Conservation (phyloP, 2,329 filamentous ascomycete species). For the Cytospora mali region DNA sequence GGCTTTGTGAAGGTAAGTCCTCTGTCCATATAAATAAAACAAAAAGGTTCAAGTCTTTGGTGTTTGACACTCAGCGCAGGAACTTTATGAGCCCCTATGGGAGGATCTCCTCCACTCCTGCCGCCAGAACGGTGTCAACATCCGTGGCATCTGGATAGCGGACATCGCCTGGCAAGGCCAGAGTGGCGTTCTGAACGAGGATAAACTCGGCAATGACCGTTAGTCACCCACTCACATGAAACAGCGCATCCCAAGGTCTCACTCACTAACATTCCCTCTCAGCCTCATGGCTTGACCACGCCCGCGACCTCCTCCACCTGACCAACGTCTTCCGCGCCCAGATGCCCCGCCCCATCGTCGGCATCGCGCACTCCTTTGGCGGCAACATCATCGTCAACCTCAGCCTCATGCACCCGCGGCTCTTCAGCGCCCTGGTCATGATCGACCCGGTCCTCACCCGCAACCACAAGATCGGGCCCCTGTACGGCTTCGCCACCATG, state of each 20-base stretch:
- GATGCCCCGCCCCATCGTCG: conserved; percentile 81
- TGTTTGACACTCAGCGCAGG: conserved; percentile 49
- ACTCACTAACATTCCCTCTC: neutral
- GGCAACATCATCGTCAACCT: conserved; percentile 72
- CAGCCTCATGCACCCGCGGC: conserved; percentile 76
- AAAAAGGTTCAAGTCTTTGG: neutral
- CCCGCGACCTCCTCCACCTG: conserved; percentile 81
- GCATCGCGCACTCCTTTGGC: conserved; percentile 89
- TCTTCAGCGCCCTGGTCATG: conserved; percentile 74
- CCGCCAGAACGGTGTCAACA: conserved; percentile 62
- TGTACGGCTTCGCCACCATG: conserved; percentile 46
- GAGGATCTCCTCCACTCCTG: conserved; percentile 71
- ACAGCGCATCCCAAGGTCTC: neutral
- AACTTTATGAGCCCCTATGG: conserved; percentile 92
- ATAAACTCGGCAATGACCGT: conserved; percentile 81
- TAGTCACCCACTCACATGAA: conserved; percentile 38
- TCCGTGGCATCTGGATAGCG: conserved; percentile 86
- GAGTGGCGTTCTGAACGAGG: conserved; percentile 77
- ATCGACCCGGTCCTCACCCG: conserved; percentile 80
- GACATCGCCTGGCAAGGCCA: conserved; percentile 85
- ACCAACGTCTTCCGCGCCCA: conserved; percentile 79
- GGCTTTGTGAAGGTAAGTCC: conserved; percentile 78
- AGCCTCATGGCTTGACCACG: conserved; percentile 86
- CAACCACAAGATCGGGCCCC: conserved; percentile 44
- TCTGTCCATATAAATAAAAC: neutral